These are phyloP conservation scores for Ricinus communis DNA, from an alignment of 345 rosid species.

Conservation along the genomic window DNA sequence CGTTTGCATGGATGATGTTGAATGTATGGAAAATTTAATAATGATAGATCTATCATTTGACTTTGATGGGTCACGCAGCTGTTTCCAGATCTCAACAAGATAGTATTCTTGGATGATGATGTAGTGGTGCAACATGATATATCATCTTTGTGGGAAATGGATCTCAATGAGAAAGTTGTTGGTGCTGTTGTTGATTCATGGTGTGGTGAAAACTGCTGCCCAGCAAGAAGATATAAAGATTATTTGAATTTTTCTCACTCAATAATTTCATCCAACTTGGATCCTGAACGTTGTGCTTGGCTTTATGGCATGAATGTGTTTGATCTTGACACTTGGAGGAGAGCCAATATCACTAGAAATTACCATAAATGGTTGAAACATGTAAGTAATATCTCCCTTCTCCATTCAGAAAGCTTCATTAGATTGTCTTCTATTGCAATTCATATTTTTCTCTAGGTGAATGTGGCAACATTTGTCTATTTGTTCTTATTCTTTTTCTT, in stretches of 20 bases:
- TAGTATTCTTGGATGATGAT: conserved; percentile 92
- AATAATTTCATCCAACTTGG: conserved; percentile 56
- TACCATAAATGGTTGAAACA: conserved; percentile 72
- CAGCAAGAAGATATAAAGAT: conserved; percentile 71
- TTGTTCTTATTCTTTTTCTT: background rate
- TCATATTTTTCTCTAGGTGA: background rate
- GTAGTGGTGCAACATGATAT: conserved; percentile 80
- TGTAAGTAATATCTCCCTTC: conserved; percentile 40
- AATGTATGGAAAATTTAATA: conserved; percentile 12
- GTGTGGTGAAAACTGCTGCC: conserved; percentile 79
- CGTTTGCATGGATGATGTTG: conserved; percentile 18
- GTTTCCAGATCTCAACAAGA: conserved; percentile 86
- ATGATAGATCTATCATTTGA: conserved; percentile 33
- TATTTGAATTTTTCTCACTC: conserved; percentile 87
- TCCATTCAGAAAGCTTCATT: background rate
- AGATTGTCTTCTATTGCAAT: background rate
- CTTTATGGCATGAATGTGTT: conserved; percentile 83
- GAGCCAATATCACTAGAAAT: conserved; percentile 53
- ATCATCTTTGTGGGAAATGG: conserved; percentile 74
- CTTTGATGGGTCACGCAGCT: conserved; percentile 58
- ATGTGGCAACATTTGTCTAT: background rate
- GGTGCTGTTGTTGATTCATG: conserved; percentile 77
- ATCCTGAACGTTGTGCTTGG: conserved; percentile 68
- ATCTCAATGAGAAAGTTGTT: conserved; percentile 68
- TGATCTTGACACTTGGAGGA: conserved; percentile 90